These are phyloP conservation scores for Hibiscus mutabilis DNA, from an alignment of 345 rosid species.

Conservation along the genomic window DNA sequence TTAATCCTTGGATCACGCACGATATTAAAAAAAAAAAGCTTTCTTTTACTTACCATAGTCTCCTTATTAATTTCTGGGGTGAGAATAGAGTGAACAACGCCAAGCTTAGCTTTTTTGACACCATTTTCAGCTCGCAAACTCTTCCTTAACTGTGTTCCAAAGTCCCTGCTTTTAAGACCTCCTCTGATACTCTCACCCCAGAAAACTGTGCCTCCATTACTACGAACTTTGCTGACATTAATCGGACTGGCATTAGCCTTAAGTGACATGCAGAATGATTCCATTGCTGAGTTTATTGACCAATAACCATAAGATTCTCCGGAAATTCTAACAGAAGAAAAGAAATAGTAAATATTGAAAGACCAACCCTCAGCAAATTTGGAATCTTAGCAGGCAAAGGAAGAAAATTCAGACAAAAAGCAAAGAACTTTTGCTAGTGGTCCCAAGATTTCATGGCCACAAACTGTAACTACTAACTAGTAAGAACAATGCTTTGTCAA, in stretches of 20 bases:
- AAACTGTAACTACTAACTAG: background rate
- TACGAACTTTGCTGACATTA: constrained; percentile 10
- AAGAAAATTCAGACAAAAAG: background rate
- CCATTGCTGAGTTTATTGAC: constrained; percentile 32
- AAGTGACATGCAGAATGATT: constrained; percentile 32
- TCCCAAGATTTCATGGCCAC: background rate
- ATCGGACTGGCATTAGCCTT: constrained; percentile 24
- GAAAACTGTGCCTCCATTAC: constrained; percentile 22
- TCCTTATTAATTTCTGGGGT: background rate
- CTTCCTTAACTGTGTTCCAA: constrained; percentile 17
- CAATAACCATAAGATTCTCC: background rate
- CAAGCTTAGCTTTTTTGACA: constrained; percentile 24
- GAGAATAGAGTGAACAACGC: constrained; percentile 41
- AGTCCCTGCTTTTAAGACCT: constrained; percentile 8
- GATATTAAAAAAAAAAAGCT: background rate
- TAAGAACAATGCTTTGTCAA: background rate
- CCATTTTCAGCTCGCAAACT: constrained; percentile 22
- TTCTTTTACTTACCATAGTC: constrained; percentile 27
- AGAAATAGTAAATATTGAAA: background rate
- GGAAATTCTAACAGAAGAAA: background rate
- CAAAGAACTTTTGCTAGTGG: background rate
- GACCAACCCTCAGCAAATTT: background rate
- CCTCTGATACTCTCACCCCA: constrained; percentile 42
- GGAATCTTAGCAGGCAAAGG: background rate
- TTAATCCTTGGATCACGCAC: too few relatives aligned